Percentiles rank a stretch among this genome's conserved stretches.
Evolutionary conservation across 768 basidiomycete genomes (phyloP).

Genomic region (Hemileccinum rubropunctum): DNA sequence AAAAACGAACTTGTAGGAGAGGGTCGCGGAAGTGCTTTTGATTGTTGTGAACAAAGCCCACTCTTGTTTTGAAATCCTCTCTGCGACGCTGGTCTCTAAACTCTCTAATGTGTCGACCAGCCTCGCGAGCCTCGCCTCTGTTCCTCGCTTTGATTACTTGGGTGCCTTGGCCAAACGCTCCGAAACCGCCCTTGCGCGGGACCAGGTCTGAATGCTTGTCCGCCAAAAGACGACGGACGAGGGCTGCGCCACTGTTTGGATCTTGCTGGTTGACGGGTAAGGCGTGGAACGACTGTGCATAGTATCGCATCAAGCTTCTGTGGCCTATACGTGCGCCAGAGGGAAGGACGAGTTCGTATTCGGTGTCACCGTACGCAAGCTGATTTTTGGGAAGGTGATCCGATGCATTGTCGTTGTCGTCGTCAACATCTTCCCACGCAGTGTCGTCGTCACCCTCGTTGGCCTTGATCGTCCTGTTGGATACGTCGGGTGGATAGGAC

Average conservation of each 20-base stretch:
- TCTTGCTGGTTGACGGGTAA: constrained; percentile 49
- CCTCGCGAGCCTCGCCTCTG: constrained; percentile 91
- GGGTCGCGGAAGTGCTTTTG: constrained; percentile 91
- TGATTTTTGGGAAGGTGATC: constrained; percentile 44
- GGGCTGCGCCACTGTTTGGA: constrained; percentile 68
- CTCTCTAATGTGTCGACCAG: constrained; percentile 80
- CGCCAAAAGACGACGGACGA: constrained; percentile 72
- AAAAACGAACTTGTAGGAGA: constrained; percentile 45
- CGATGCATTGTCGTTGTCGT: constrained; percentile 37
- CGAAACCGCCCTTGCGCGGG: constrained; percentile 80
- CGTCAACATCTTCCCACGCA: constrained; percentile 37
- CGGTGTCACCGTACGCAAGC: constrained; percentile 75
- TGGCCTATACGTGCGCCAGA: constrained; percentile 93
- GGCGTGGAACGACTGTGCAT: constrained; percentile 73
- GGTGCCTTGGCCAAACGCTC: constrained; percentile 78
- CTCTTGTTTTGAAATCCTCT: constrained; percentile 82
- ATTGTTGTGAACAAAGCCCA: constrained; percentile 75
- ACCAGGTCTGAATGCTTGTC: constrained; percentile 87
- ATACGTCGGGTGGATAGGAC: constrained; percentile 58
- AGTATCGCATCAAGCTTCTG: constrained; percentile 81
- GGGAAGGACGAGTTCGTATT: constrained; percentile 87
- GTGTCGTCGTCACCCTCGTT: constrained; percentile 31
- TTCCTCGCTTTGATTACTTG: constrained; percentile 90
- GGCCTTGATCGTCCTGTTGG: constrained; percentile 22
- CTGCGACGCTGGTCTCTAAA: constrained; percentile 76